Evolutionary conservation across 345 rosid species (phyloP).

Genomic region (Acer campestre): DNA sequence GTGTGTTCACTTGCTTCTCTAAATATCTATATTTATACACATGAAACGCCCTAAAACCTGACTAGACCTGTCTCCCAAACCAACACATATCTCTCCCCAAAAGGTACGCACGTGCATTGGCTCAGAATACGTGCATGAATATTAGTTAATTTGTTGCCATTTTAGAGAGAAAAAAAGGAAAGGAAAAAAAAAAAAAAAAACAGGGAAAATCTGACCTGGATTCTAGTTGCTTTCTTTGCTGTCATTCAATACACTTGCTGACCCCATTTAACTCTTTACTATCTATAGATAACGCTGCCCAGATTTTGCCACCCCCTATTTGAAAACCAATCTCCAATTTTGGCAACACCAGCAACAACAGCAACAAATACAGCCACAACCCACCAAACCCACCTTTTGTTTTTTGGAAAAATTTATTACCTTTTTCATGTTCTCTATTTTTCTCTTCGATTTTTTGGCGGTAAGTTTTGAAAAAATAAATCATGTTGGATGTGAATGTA

Average conservation of each 20-base stretch:
- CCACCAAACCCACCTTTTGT: too few relatives aligned
- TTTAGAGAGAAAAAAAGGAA: background rate
- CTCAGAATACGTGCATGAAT: background rate
- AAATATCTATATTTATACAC: background rate
- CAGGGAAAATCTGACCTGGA: constrained; percentile 4
- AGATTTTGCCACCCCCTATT: too few relatives aligned
- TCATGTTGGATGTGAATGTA: too few relatives aligned
- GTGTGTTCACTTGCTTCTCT: background rate
- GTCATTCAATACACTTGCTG: background rate
- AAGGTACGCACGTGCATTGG: background rate
- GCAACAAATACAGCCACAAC: background rate
- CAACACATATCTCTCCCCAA: background rate
- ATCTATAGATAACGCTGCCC: background rate
- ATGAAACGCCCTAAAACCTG: background rate
- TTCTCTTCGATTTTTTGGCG: too few relatives aligned
- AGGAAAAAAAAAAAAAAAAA: background rate
- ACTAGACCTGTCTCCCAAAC: background rate
- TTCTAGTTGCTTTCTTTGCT: background rate
- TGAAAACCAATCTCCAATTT: background rate
- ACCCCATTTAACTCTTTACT: background rate
- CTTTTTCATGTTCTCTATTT: too few relatives aligned
- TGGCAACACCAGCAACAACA: background rate
- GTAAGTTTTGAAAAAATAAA: too few relatives aligned
- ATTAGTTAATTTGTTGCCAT: background rate
- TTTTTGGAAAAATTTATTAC: too few relatives aligned